Evolutionary conservation across 75 land plant genomes (phyloP), one percentile per base, ranked within the genome.

Genomic region (Pinus albicaulis): DNA sequence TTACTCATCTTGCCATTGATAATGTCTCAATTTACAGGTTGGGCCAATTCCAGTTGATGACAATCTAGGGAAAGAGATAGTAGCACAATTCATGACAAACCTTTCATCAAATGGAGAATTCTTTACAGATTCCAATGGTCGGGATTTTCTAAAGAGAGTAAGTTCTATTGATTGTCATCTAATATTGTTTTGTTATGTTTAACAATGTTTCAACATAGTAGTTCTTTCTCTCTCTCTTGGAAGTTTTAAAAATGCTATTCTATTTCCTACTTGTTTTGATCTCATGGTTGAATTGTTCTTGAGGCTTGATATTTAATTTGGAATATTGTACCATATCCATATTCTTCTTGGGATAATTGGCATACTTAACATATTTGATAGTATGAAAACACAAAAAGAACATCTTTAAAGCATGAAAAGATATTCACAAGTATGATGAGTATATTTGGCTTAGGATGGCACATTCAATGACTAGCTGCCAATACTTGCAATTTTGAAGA

Each of bases 131-230:
- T 95, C 98, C 25, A 95, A 90, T 82, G 98, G 98, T 34, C 93
- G 98, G 36, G 98, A 95, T 83, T 95, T 95, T 62, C 85, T 95
- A 56, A 93, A 93, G 72, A 80, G 98, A 86, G 98, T 93, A 89
- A 63, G 81, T 38, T n/a, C 22, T 41, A 10, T n/a, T 68, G 11
- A 38, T 20, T 66, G 7, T 20, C n/a, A 41, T 6, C 41, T 38
- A 36, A 68, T n/a, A 68, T 68, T 68, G 24, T n/a, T 68, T 20
- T 41, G 71, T 20, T 38, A n/a, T n/a, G 48, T 23, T 68, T 68
- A 10, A 38, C 41, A 38, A 38, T 38, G 5, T 2, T 10, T 48
- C 53, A 48, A 48, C 53, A 48, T 48, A 48, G 10, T 48, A 48
- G 11, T 11, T 48, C 7, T 44, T 8, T 44, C 12, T 48, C 53